These are phyloP conservation scores for Margaritispora aquatica DNA, from an alignment of 495 filamentous ascomycete species.

Conservation along the genomic window DNA sequence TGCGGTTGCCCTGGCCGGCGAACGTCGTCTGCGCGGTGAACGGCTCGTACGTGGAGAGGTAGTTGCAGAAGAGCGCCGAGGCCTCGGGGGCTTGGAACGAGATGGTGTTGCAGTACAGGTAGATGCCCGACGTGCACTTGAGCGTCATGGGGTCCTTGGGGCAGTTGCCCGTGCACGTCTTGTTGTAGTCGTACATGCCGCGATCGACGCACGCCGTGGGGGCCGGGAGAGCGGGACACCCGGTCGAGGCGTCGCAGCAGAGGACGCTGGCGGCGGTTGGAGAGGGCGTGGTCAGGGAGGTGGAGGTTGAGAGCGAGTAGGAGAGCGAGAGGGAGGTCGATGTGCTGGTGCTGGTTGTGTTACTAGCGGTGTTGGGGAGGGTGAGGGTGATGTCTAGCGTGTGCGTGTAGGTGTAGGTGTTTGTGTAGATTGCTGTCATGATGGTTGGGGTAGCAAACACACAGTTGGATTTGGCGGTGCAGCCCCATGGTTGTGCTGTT, in stretches of 20 bases:
- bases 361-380: too few species aligned
- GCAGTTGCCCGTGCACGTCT: constrained; percentile 10
- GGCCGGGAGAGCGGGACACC: constrained; percentile 12
- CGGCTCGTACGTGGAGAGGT: constrained; percentile 2
- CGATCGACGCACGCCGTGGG: constrained; percentile 12
- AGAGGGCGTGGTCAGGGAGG: not conserved
- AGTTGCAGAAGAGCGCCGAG: constrained; percentile 16
- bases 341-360: too few species aligned
- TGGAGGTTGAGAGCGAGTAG: constrained; percentile 1
- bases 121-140: constrained; percentile 17
- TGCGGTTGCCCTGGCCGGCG: not conserved
- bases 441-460: constrained; percentile 11
- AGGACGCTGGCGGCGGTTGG: constrained; percentile 1
- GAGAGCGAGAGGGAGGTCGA: not conserved
- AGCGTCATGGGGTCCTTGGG: constrained; percentile 11
- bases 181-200: constrained; percentile 6
- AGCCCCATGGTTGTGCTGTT: constrained; percentile 21
- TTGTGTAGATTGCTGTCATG: too few species aligned
- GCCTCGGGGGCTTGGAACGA: constrained; percentile 5
- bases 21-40: constrained; percentile 5
- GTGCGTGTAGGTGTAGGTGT: too few species aligned
- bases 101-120: constrained; percentile 15
- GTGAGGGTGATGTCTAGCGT: too few species aligned
- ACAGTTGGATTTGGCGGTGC: constrained; percentile 5
- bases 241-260: constrained; percentile 9